Percentiles rank a stretch among this genome's conserved stretches.
These are phyloP conservation scores for Trichoderma gracile DNA, from an alignment of 2,329 filamentous ascomycete genomes.

Conservation along the genomic window DNA sequence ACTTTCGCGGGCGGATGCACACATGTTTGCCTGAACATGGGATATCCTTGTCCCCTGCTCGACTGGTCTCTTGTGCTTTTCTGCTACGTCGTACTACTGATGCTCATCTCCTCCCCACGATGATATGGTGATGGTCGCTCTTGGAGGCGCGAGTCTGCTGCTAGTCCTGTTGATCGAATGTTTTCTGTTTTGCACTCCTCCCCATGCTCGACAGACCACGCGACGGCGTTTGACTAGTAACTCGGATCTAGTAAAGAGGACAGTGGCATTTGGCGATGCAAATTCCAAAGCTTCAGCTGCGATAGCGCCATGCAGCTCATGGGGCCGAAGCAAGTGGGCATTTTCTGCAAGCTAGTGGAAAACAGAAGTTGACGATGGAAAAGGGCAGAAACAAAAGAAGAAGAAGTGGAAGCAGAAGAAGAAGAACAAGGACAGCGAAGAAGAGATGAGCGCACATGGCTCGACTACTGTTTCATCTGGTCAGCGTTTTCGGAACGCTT, in stretches of 20 bases:
- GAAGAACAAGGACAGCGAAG: neutral
- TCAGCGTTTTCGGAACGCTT: constrained; percentile 2
- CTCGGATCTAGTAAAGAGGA: neutral
- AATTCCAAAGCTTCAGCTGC: constrained; percentile 6
- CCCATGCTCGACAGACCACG: neutral
- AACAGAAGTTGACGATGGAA: neutral
- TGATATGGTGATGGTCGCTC: constrained; percentile 13
- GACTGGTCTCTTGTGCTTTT: neutral
- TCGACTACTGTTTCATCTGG: neutral
- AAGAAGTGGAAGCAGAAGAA: neutral
- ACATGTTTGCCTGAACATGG: neutral
- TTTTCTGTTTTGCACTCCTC: neutral
- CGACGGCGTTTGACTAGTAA: neutral
- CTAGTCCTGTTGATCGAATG: neutral
- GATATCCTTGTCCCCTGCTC: neutral
- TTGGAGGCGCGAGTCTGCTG: neutral
- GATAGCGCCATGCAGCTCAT: constrained; percentile 17
- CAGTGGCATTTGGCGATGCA: neutral
- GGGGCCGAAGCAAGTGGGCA: neutral
- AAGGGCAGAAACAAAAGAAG: neutral
- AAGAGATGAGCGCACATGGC: neutral
- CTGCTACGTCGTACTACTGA: neutral
- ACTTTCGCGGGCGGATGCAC: neutral
- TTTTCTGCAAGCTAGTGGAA: neutral
- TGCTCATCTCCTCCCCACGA: constrained; percentile 2